Conservation (phyloP, 495 filamentous ascomycete genomes). For the Wilcoxina mikolae region DNA sequence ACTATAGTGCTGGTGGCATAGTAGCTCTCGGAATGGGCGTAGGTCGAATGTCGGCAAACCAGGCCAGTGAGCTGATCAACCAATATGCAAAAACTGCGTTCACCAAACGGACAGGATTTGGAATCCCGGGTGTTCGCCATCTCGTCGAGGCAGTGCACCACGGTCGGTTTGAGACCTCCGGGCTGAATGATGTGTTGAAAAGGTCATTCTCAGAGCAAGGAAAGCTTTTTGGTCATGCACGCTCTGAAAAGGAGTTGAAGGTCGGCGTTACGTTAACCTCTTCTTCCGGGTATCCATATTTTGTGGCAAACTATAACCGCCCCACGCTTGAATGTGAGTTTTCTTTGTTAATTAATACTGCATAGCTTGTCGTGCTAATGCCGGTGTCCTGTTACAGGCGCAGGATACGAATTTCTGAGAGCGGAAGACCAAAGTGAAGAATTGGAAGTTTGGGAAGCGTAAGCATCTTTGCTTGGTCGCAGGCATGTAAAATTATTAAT, state of each 20-base stretch:
- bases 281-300: too few species aligned
- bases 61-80: conserved; percentile 30
- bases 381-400: too few species aligned
- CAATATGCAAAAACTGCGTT: conserved; percentile 23
- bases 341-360: not conserved
- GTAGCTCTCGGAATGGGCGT: conserved; percentile 34
- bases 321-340: not conserved
- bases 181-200: conserved; percentile 22
- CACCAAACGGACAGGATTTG: conserved; percentile 11
- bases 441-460: conserved; percentile 35
- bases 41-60: conserved; percentile 30
- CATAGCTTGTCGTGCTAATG: not conserved
- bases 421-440: conserved; percentile 29
- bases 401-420: conserved; percentile 21
- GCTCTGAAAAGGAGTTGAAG: not conserved
- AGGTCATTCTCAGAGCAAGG: conserved; percentile 14
- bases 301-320: not conserved
- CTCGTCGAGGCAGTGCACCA: conserved; percentile 22
- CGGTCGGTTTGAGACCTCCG: conserved; percentile 28
- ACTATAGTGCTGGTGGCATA: conserved; percentile 34
- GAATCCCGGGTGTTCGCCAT: not conserved
- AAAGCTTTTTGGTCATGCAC: not conserved
- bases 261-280: not conserved
- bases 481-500: not conserved
- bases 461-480: not conserved